phyloP scores from a whole-genome alignment of 305 asterid species.

The Fraxinus dipetala region DNA sequence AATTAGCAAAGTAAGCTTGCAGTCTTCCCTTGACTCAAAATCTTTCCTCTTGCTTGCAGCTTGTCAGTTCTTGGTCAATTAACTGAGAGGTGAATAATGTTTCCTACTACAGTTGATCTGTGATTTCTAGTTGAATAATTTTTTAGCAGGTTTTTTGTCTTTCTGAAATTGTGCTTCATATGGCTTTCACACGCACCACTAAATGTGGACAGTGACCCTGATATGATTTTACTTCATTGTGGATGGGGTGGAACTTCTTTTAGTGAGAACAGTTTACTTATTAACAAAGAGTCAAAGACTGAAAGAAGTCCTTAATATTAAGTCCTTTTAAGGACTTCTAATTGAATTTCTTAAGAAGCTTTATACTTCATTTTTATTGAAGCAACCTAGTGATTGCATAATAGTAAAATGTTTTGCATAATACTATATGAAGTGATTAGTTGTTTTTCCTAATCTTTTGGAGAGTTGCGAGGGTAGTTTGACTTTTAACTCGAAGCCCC shows the following conservation, averaged over 20 bases:
- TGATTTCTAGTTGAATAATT: not conserved
- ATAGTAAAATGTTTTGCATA: not conserved
- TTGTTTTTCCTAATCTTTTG: not conserved
- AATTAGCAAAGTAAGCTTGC: slow-evolving; percentile 68
- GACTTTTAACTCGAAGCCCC: not conserved
- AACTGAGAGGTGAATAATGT: not conserved
- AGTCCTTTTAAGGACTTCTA: not conserved
- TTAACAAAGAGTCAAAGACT: not conserved
- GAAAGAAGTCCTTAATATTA: not conserved
- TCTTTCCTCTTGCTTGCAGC: slow-evolving; percentile 7
- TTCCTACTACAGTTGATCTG: not conserved
- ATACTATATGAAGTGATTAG: not conserved
- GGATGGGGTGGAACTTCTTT: not conserved
- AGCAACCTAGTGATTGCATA: not conserved
- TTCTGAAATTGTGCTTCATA: not conserved
- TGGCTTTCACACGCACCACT: not conserved
- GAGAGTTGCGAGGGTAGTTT: not conserved
- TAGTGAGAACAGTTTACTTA: not conserved
- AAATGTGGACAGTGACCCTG: not conserved
- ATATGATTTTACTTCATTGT: not conserved
- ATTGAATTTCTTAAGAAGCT: not conserved
- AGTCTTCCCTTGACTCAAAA: slow-evolving; percentile 25
- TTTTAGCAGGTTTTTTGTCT: not conserved
- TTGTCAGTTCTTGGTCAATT: slow-evolving; percentile 5
- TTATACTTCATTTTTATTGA: not conserved